Evolutionary conservation across 257 asterid genomes (phyloP).

Genomic region (Solanum virginianum): DNA sequence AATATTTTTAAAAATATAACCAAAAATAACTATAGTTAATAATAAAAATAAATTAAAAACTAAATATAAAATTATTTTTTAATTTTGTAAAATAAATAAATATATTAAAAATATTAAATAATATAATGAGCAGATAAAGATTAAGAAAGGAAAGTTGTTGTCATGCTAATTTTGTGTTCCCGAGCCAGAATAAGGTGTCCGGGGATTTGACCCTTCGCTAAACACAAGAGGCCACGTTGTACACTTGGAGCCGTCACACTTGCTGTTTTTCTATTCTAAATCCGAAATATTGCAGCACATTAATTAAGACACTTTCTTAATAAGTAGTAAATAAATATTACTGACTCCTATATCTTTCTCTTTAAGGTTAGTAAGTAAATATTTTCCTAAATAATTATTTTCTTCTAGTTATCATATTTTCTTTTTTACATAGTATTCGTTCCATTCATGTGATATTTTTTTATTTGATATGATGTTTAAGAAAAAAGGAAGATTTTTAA

Average conservation of each 20-base stretch:
- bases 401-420: neutral
- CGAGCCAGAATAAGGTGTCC: neutral
- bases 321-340: neutral
- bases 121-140: no score
- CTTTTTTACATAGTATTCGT: neutral
- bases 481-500: no score
- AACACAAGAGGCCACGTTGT: neutral
- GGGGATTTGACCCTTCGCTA: neutral
- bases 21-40: no score
- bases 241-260: neutral
- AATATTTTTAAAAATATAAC: no score
- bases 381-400: neutral
- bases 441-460: no score
- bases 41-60: no score
- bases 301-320: neutral
- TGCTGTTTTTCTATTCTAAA: neutral
- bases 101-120: no score
- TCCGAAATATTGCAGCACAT: neutral
- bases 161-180: neutral
- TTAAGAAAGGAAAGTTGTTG: neutral
- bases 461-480: no score
- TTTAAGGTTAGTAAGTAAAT: neutral
- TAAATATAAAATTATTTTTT: no score
- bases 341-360: neutral
- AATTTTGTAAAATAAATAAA: no score